Base-by-base conservation (phyloP, 306 rosid genomes). In the Citrullus amarus region DNA sequence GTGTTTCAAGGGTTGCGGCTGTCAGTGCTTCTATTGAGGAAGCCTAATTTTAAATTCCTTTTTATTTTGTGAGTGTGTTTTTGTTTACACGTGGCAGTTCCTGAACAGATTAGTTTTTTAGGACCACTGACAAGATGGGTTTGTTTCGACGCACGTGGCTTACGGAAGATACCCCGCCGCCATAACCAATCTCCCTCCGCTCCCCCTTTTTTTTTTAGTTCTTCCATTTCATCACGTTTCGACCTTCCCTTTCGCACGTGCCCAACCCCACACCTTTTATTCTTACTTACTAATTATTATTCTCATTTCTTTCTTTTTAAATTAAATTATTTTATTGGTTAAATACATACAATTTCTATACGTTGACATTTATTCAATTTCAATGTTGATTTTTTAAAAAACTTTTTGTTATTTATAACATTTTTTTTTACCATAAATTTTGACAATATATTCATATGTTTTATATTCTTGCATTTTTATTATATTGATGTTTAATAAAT, bases 161-260 rank as follows among this genome's bases (percentile, higher is more conserved):
- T 82, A 80, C 91, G 83, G 81, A 86, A 88, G 87, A 74, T 15
- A 86, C 96, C 94, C 91, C 96, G 99, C 99, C 96, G 99, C 96
- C 99, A 92, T 78, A 55, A 81, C 84, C 76, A 41, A 61, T 53
- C 58, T 28, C 75, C 56, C 30, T n/a, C 53, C 77, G 25, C 36
- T 6, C 51, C 78, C 81, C 77, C 8, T 76, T 81, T 79, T 12
- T 79, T 12, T 62, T 81, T 81, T 13, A 0, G 18, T 15, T 38
- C 46, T 56, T 74, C 69, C 88, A 83, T 86, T 90, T 90, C 81
- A 79, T 84, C 96, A 92, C 92, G 95, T 89, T 92, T 87, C 55
- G 44, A 65, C 77, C 75, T 4, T 43, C 83, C 32, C 63, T 12
- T 41, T 55, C 78, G 81, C 93, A 89, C 91, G 90, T 87, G 92